Conservation (phyloP, 495 filamentous ascomycete genomes). For the Aspergillus funiculosus region DNA sequence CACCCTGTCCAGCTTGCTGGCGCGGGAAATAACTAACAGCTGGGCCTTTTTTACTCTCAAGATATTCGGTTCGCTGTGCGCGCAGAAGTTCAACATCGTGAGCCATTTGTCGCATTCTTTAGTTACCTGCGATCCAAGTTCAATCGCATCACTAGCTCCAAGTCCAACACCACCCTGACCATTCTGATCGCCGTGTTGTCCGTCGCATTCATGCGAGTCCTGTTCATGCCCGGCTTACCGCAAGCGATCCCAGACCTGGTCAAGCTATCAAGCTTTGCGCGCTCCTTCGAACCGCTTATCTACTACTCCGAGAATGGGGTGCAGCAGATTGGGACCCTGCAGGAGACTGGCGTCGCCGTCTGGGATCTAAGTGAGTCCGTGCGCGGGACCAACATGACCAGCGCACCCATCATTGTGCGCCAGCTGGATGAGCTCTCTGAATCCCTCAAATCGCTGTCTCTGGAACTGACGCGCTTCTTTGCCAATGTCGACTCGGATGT, state of each 20-base stretch:
- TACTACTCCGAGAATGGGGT: slow-evolving; percentile 86
- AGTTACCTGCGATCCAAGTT: slow-evolving; percentile 54
- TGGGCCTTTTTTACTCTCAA: slow-evolving; percentile 30
- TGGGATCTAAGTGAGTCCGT: slow-evolving; percentile 89
- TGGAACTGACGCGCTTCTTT: slow-evolving; percentile 83
- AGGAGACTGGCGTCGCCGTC: slow-evolving; percentile 83
- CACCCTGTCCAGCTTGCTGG: slow-evolving; percentile 28
- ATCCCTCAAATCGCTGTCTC: slow-evolving; percentile 69
- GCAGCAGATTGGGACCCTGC: slow-evolving; percentile 74
- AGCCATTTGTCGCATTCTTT: slow-evolving; percentile 73
- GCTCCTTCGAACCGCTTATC: slow-evolving; percentile 84
- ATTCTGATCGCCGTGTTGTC: slow-evolving; percentile 52
- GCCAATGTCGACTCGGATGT: slow-evolving; percentile 88
- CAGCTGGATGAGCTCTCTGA: slow-evolving; percentile 80
- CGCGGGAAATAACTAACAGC: slow-evolving; percentile 33
- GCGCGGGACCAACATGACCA: slow-evolving; percentile 82
- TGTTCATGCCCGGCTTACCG: slow-evolving; percentile 61
- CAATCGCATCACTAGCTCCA: slow-evolving; percentile 48
- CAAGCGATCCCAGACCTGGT: slow-evolving; percentile 79
- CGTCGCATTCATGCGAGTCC: slow-evolving; percentile 52
- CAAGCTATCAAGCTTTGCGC: slow-evolving; percentile 80
- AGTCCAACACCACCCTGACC: slow-evolving; percentile 61
- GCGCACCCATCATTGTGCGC: slow-evolving; percentile 73
- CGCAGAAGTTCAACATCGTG: slow-evolving; percentile 81
- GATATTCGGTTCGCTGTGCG: slow-evolving; percentile 82